A percentile compares a stretch with the other conserved stretches of the same genome.
Conservation (phyloP, 441 rosid species). For the Euphorbia celastroides region DNA sequence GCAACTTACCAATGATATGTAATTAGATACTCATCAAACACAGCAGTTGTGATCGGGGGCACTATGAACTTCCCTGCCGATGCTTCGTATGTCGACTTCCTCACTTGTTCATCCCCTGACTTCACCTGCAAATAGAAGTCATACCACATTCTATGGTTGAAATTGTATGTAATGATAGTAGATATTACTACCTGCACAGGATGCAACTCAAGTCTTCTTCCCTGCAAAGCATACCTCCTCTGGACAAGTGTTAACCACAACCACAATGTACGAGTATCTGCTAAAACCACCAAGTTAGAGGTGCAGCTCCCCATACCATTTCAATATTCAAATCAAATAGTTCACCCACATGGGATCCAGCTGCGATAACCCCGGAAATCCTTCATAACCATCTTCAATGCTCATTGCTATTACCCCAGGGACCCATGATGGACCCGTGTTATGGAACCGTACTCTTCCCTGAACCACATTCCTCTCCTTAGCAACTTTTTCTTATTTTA, state of each 20-base stretch:
- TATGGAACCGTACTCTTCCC: conserved; percentile 78
- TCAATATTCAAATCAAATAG: background rate
- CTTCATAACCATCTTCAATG: conserved; percentile 78
- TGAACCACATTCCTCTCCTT: conserved; percentile 23
- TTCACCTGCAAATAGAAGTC: conserved; percentile 35
- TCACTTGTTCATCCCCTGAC: conserved; percentile 59
- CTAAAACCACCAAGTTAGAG: conserved; percentile 6
- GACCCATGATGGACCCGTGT: conserved; percentile 63
- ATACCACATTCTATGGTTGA: background rate
- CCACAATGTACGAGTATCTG: conserved; percentile 70
- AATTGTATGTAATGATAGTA: too few relatives aligned
- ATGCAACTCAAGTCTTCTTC: conserved; percentile 60
- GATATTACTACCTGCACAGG: conserved; percentile 59
- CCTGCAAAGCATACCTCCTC: conserved; percentile 42
- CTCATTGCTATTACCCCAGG: conserved; percentile 87
- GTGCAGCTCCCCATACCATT: background rate
- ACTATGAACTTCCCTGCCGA: conserved; percentile 52
- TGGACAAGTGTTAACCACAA: conserved; percentile 67
- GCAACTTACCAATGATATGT: too few relatives aligned
- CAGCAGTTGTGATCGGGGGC: conserved; percentile 62
- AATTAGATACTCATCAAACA: conserved; percentile 60
- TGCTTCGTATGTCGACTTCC: conserved; percentile 54
- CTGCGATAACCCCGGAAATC: conserved; percentile 54
- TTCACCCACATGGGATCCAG: conserved; percentile 68
- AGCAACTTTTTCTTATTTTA: background rate